phyloP scores from a whole-genome alignment of 2,329 filamentous ascomycete species.

The Alternaria panax region DNA sequence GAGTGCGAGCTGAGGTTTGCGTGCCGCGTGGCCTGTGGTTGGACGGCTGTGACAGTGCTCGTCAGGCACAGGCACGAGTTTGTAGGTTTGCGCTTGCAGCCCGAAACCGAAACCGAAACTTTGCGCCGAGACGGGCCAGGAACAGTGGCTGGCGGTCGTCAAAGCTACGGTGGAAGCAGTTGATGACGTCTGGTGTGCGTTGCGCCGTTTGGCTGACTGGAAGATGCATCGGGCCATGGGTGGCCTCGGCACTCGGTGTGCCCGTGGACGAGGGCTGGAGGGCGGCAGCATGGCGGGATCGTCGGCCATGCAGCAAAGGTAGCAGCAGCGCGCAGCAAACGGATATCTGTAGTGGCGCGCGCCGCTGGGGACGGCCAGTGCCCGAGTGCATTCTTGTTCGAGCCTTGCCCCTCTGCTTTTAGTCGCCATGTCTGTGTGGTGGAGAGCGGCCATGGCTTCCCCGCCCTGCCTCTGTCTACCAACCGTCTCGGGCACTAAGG shows the following conservation, averaged over 20 bases:
- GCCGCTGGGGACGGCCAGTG: neutral
- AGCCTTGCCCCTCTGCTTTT: neutral
- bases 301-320: constrained; percentile 2
- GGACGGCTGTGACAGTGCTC: constrained; percentile 24
- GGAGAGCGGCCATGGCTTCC: constrained; percentile 21
- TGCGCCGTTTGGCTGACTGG: constrained; percentile 29
- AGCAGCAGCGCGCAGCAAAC: neutral
- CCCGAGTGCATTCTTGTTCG: constrained; percentile 2
- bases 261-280: neutral
- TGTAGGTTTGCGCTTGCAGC: constrained; percentile 7
- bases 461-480: constrained; percentile 23
- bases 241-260: constrained; percentile 10
- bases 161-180: constrained; percentile 35
- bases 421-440: constrained; percentile 11
- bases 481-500: constrained; percentile 32
- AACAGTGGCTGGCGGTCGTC: constrained; percentile 27
- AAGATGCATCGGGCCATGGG: constrained; percentile 17
- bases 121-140: constrained; percentile 22
- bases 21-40: constrained; percentile 22
- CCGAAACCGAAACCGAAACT: constrained; percentile 21
- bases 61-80: constrained; percentile 12
- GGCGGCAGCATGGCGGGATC: constrained; percentile 7
- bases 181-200: constrained; percentile 35
- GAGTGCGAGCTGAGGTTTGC: constrained; percentile 10
- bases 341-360: neutral